Base-by-base conservation (phyloP, 1,139 yeast species). In the Geotrichum citri-aurantii region DNA sequence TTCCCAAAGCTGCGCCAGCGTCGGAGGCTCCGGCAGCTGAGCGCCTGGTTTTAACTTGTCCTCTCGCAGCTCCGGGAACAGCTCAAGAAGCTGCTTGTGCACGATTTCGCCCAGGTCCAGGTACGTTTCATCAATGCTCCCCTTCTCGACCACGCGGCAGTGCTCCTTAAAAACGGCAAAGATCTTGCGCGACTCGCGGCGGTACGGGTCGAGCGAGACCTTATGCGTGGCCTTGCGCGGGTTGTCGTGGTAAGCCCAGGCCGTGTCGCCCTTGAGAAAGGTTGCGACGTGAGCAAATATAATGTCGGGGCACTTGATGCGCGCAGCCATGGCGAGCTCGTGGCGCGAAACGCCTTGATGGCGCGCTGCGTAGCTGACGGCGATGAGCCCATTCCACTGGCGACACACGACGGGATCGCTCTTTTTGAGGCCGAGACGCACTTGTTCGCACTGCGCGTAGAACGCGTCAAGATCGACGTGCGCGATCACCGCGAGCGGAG, bases 121-220 rank as follows among this genome's bases (percentile, higher is more conserved):
- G 69, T 87, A 93, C 54, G 93, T 86, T 73, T 93, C 99, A 73
- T 93, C 99, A 17, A 92, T 95, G 72, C 97, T 91, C 0, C 97
- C 98, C 73, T 92, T 92, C 69, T 93, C 96, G 1, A 91, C 89
- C 11, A 65, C 63, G 1, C 53, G 48, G 47, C 69, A 67, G 60
- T 71, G 71, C 21, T 71, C 66, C 52, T 76, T 75, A 65, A 93
- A 80, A 0, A 92, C 75, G 52, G 81, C 77, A 67, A 91, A 77
- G 61, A 93, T 86, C 71, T 87, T 88, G 26, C 96, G 76, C 63
- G 95, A 86, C 67, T 90, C 97, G 61, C 96, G 73, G 61, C 99
- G 77, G 69, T 92, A 93, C 0, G 97, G 96, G 69, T 93, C 98
- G 58, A 93, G 75, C 6, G 95, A 85, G 8, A 93, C 97, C 71